These are phyloP conservation scores for Leccinum griseonigrum DNA, from an alignment of 1,284 basidiomycete species.

Conservation along the genomic window DNA sequence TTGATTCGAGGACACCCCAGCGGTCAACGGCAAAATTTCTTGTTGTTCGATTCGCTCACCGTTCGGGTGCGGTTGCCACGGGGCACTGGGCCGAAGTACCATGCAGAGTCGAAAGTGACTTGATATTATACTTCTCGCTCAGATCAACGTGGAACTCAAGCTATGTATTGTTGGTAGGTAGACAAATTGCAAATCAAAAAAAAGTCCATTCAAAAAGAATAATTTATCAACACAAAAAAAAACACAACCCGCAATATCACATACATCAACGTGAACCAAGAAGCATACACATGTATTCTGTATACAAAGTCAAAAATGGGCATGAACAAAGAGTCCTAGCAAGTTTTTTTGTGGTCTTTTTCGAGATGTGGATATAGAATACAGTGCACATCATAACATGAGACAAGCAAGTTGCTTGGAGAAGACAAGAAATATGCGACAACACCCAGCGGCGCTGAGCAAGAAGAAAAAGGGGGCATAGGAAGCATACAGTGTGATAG, in stretches of 20 bases:
- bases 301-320: slow-evolving; percentile 15
- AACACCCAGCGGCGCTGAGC: slow-evolving; percentile 8
- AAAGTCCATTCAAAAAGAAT: background rate
- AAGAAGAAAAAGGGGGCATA: slow-evolving; percentile 20
- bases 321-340: slow-evolving; percentile 30
- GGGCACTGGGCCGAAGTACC: too few species aligned
- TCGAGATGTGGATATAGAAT: background rate
- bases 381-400: slow-evolving; percentile 24
- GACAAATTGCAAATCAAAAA: background rate
- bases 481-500: slow-evolving; percentile 9
- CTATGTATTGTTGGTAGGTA: background rate
- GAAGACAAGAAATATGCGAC: slow-evolving; percentile 21
- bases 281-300: slow-evolving; percentile 21
- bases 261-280: background rate
- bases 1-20: too few species aligned
- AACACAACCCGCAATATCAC: background rate
- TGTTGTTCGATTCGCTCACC: too few species aligned
- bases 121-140: too few species aligned
- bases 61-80: too few species aligned
- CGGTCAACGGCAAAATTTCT: too few species aligned
- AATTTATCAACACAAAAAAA: background rate
- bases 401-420: slow-evolving; percentile 7
- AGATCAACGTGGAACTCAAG: too few species aligned
- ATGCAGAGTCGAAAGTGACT: too few species aligned
- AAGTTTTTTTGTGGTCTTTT: slow-evolving; percentile 10